These are phyloP conservation scores for Trichomonascus vanleenenianus DNA, from an alignment of 805 yeast genomes.

Conservation along the genomic window DNA sequence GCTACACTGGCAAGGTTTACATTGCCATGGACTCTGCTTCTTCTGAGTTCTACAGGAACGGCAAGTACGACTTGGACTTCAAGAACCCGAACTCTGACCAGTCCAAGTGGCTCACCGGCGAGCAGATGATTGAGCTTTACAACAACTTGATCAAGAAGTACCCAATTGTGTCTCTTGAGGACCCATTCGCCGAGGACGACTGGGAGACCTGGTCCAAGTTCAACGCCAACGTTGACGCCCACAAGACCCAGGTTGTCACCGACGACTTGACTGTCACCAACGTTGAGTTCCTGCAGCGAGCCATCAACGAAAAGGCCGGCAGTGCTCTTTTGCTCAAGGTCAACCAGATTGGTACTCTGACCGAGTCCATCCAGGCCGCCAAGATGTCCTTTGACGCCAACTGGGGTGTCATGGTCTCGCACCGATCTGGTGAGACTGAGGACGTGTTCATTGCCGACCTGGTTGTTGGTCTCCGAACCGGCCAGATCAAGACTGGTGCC, in stretches of 20 bases:
- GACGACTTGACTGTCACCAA: conserved; percentile 99
- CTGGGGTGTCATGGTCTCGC: conserved; percentile 99
- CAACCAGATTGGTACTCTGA: conserved; percentile 95
- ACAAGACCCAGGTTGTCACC: conserved; percentile 83
- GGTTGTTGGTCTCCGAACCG: conserved; percentile 95
- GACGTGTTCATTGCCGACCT: conserved; percentile 97
- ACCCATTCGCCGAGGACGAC: conserved; percentile 99
- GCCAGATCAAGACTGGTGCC: conserved; percentile 99
- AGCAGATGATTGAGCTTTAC: conserved; percentile 81
- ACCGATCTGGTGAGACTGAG: conserved; percentile 99
- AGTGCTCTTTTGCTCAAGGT: conserved; percentile 93
- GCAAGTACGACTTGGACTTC: conserved; percentile 96
- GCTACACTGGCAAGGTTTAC: conserved; percentile 86
- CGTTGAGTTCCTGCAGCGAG: conserved; percentile 89
- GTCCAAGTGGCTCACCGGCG: conserved; percentile 86
- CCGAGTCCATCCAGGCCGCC: conserved; percentile 97
- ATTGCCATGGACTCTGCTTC: conserved; percentile 97
- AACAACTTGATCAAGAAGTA: conserved; percentile 70
- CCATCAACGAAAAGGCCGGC: conserved; percentile 94
- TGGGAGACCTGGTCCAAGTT: conserved; percentile 97
- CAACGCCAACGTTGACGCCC: conserved; percentile 38
- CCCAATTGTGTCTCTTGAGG: conserved; percentile 98
- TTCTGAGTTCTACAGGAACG: conserved; percentile 95
- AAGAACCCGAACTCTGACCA: conserved; percentile 91
- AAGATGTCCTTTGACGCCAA: conserved; percentile 89